These are phyloP conservation scores for Rubia tinctorum DNA, from an alignment of 305 asterid species.

Conservation along the genomic window DNA sequence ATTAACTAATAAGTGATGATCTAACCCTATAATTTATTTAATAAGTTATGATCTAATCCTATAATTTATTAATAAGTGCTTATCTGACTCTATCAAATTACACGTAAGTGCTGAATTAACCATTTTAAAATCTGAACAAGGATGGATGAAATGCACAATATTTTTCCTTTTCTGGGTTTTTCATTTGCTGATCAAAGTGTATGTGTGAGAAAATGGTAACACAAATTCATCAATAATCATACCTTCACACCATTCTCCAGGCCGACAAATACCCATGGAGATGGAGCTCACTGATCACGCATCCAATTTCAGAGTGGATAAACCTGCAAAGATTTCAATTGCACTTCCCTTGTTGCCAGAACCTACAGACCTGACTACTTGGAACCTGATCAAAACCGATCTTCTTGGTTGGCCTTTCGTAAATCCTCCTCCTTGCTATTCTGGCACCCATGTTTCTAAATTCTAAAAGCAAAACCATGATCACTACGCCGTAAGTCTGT, in stretches of 20 bases:
- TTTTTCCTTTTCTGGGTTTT: too few relatives aligned
- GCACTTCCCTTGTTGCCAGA: slow-evolving; percentile 20
- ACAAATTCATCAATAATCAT: neutral
- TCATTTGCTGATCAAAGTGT: too few relatives aligned
- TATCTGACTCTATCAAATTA: too few relatives aligned
- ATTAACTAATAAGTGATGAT: too few relatives aligned
- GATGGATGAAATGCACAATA: too few relatives aligned
- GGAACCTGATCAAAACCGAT: neutral
- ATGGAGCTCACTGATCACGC: slow-evolving; percentile 38
- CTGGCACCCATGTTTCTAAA: neutral
- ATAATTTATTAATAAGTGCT: too few relatives aligned
- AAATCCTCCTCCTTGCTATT: neutral
- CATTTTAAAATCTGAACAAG: too few relatives aligned
- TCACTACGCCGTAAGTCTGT: neutral
- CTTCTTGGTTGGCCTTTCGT: neutral
- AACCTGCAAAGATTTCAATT: neutral
- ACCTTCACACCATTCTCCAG: slow-evolving; percentile 29
- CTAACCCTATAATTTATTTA: too few relatives aligned
- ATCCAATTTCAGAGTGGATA: slow-evolving; percentile 30
- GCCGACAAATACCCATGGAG: slow-evolving; percentile 61
- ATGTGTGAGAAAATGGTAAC: neutral
- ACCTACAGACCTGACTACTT: neutral
- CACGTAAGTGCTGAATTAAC: too few relatives aligned
- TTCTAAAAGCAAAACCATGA: neutral
- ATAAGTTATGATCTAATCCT: too few relatives aligned